phyloP scores from a whole-genome alignment of 169 alveolate species.

The Plasmodium blacklocki region DNA sequence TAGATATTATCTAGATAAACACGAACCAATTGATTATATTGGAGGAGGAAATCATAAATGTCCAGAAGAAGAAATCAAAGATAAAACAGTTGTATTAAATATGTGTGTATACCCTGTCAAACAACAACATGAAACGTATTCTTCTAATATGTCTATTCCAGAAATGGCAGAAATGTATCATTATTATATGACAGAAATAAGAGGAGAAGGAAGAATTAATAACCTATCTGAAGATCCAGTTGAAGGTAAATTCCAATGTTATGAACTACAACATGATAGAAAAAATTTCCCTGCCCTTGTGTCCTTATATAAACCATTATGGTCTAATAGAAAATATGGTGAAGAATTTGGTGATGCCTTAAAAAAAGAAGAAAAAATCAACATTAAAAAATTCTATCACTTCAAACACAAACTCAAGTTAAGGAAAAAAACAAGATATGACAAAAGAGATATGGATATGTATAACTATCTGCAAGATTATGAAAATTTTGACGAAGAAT shows the following conservation, averaged over 20 bases:
- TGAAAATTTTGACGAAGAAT: constrained; percentile 22
- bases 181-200: constrained; percentile 80
- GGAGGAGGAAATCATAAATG: constrained; percentile 74
- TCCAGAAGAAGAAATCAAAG: constrained; percentile 35
- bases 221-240: constrained; percentile 77
- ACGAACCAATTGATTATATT: constrained; percentile 70
- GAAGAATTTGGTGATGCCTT: constrained; percentile 88
- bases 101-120: constrained; percentile 64
- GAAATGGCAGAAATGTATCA: constrained; percentile 89
- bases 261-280: constrained; percentile 78
- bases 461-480: constrained; percentile 44
- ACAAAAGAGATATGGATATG: background rate
- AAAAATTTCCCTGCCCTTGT: constrained; percentile 81
- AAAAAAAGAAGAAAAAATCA: constrained; percentile 60
- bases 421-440: constrained; percentile 8
- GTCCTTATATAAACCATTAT: constrained; percentile 83
- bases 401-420: constrained; percentile 26
- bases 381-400: constrained; percentile 3
- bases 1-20: constrained; percentile 45
- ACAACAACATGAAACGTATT: constrained; percentile 64
- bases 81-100: constrained; percentile 64
- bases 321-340: constrained; percentile 85
- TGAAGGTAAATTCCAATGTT: constrained; percentile 77
- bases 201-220: constrained; percentile 84
- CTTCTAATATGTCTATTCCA: constrained; percentile 75